Base-by-base conservation (phyloP, 176 grass and related monocot species). In the Triticum dicoccoides region DNA sequence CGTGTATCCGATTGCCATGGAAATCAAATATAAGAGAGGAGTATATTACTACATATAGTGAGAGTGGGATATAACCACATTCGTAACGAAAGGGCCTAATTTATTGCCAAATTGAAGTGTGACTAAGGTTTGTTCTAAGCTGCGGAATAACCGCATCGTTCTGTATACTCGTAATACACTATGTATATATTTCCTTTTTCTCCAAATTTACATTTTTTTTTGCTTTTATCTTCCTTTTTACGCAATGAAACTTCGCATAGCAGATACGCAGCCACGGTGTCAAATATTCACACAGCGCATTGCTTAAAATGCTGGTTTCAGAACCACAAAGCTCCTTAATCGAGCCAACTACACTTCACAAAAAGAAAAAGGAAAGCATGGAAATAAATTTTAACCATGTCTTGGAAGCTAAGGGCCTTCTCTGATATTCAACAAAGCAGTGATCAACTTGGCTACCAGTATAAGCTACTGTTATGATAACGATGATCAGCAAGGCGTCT, bases 341-440 rank as follows among this genome's bases (percentile, higher is more conserved):
- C 35, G 13, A 67, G 59, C 45, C 2, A 20, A 52, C 15, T 13
- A 20, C 68, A 29, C 27, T 74, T 20, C 83, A 79, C 30, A 73
- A 82, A 81, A 75, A 6, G 25, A 66, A 64, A 87, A 64, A 74
- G 51, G 3, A 81, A 37, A 38, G 11, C 39, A 78, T 37, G 35
- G 29, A 73, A 65, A 37, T 33, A 70, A 54, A 88, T 32, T 30
- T 42, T 65, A 86, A 51, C 64, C 77, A 87, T 88, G 15, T 32
- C 81, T 88, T 91, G 69, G 37, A 87, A 87, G 85, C 76, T 34
- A 91, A 80, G 89, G 27, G 21, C 68, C 71, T 83, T 80, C 81
- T 68, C 29, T 18, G 30, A 49, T 39, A 61, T 81, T 84, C 85
- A 87, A 76, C 71, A 91, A 87, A 91, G 85, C 11, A 76, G 61